Percentiles rank a stretch among this genome's conserved stretches.
phyloP scores from a whole-genome alignment of 768 basidiomycete genomes.

The Lactarius evosmus region DNA sequence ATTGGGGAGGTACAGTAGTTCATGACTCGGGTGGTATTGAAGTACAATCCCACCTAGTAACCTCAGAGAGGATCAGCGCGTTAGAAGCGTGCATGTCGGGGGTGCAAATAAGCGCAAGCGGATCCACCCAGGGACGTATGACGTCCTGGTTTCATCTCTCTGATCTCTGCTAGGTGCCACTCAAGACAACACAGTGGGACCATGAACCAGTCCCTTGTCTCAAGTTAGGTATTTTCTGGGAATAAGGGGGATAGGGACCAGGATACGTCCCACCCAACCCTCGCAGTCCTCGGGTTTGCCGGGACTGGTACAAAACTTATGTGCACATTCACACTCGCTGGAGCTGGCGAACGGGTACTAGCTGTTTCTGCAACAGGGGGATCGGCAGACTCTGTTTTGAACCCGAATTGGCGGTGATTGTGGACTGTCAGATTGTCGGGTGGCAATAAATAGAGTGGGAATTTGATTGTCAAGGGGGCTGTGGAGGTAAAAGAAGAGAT shows the following conservation, averaged over 20 bases:
- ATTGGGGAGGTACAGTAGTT: too few species aligned
- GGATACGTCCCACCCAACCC: too few species aligned
- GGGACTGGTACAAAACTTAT: neutral
- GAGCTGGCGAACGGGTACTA: too few species aligned
- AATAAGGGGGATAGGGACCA: too few species aligned
- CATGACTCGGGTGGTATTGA: too few species aligned
- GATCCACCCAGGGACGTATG: neutral
- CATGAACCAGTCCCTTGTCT: too few species aligned
- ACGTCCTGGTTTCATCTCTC: neutral
- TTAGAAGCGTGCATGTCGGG: neutral
- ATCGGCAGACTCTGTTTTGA: too few species aligned
- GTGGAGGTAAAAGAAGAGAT: neutral
- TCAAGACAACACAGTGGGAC: neutral
- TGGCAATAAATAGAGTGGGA: neutral
- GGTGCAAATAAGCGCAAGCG: neutral
- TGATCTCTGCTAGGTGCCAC: too few species aligned
- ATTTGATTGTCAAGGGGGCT: neutral
- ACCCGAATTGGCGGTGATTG: too few species aligned
- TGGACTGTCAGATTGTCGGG: neutral
- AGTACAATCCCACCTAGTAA: neutral
- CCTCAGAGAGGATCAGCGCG: neutral
- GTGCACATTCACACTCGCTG: too few species aligned
- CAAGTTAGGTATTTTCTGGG: neutral
- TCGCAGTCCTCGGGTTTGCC: neutral
- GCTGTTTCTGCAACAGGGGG: too few species aligned